Evolutionary conservation across 2,329 filamentous ascomycete species (phyloP), one percentile per base, ranked within the genome.

Genomic region (Neonectria faginata): DNA sequence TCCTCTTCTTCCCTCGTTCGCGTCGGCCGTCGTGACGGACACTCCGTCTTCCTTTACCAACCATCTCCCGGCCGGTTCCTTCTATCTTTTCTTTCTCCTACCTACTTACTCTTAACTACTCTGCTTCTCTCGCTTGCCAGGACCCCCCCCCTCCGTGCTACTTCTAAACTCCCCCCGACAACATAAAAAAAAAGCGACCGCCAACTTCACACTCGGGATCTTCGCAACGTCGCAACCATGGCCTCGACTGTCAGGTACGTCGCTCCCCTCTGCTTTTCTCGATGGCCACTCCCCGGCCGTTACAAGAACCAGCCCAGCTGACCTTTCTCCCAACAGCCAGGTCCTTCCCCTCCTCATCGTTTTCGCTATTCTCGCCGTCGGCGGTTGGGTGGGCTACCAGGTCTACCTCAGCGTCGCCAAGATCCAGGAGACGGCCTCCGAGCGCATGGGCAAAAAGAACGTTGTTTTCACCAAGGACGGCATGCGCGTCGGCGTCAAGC

Each of bases 401-500:
- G 85, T 94, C 76, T 94, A 91, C 79, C 79, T 91, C 59, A 89
- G 88, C 79, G 84, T 87, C 60, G 84, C 83, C 79, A 85, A 91
- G 77, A 89, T 94, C 72, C 85, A 87, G 65, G 82, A 87, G 64
- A 84, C 86, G 63, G 90, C 91, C 51, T 86, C 85, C 53, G 84
- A 90, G 78, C 88, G 88, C 74, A 91, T 94, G 87, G 88, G 90
- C 77, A 88, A 88, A 80, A 92, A 91, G 81, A 91, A 94, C 76
- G 86, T 94, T 61, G 83, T 88, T 44, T 91, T 93, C 78, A 90
- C 89, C 42, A 92, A 92, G 76, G 91, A 93, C 61, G 92, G 92
- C 60, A 80, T 92, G 65, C 86, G 87, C 65, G 90, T 94, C 48
- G 89, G 89, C 53, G 86, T 94, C 66, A 91, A 90, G 79, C 84